Base-by-base conservation (phyloP, 2,329 filamentous ascomycete species). In the Tolypocladium ophioglossoides region DNA sequence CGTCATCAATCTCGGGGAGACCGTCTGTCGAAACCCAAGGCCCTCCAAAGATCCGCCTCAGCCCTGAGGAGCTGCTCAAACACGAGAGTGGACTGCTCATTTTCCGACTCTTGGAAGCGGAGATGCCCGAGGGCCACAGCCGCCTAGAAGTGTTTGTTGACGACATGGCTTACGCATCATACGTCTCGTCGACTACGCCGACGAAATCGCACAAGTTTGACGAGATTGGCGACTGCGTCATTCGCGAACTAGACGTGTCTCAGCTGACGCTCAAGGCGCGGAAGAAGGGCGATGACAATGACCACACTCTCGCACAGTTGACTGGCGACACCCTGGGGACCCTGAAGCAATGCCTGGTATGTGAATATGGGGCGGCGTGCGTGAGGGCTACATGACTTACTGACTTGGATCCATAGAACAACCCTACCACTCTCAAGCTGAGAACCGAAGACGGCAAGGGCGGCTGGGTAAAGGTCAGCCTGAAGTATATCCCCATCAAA, bases 181-280 rank as follows among this genome's bases (percentile, higher is more conserved):
- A 96, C 67, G 78, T 82, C 2, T 95, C 91, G 12, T 84, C 87
- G 1, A 89, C 84, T 59, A 86, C 91, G 35, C 85, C 82, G 64
- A 80, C 78, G 41, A 86, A 78, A 62, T 74, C 78, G 12, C 80
- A 85, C 65, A 87, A 82, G 52, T 90, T 97, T 69, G 89, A 94
- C 62, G 94, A 99, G 71, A 91, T 91, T 64, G 91, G 92, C 50
- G 94, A 99, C 70, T 94, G 91, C 53, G 91, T 99, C 71, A 88
- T 99, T 56, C 89, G 94, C 57, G 94, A 99, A 70, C 79, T 99
- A n/a, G 95, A 99, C 59, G 91, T 96, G 63, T 99, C 94, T 3
- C 88, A 87, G 60, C 83, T 99, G 55, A 97, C 91, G 0, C 79
- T 99, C 59, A 88, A 91, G 55, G 78, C 96, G 50, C 84, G 90